Evolutionary conservation across 352 stramenopile genomes (phyloP).

Genomic region (Phytopythium ostracodes): DNA sequence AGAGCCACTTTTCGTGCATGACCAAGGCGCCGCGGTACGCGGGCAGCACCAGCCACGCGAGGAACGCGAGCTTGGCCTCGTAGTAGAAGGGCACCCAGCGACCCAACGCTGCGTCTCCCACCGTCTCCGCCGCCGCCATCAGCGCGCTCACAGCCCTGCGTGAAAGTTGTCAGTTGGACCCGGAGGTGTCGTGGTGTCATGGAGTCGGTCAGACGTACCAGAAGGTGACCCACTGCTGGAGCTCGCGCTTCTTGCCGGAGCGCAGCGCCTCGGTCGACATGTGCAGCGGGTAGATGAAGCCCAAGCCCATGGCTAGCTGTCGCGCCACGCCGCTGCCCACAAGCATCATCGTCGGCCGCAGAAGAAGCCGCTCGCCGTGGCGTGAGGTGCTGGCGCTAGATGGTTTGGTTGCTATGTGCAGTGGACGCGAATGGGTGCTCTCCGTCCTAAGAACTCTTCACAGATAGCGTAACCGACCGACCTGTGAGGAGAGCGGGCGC

Average conservation of each 20-base stretch:
- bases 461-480: no score
- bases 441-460: no score
- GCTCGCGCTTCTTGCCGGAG: conserved; percentile 38
- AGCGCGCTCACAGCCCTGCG: conserved; percentile 51
- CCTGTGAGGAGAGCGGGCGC: no score
- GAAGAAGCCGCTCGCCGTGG: not conserved
- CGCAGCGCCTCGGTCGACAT: conserved; percentile 45
- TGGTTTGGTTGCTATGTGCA: not conserved
- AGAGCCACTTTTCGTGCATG: conserved; percentile 53
- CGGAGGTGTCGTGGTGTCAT: not conserved
- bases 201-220: conserved; percentile 22
- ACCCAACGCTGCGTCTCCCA: conserved; percentile 47
- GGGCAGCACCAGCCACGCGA: conserved; percentile 70
- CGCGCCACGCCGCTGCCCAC: conserved; percentile 41
- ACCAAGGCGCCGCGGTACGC: conserved; percentile 43
- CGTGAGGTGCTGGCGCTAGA: not conserved
- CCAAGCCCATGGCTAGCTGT: conserved; percentile 51
- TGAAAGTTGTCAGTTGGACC: not conserved
- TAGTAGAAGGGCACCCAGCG: conserved; percentile 71
- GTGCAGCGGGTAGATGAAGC: conserved; percentile 62
- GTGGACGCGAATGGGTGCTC: not conserved
- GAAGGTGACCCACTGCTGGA: conserved; percentile 63
- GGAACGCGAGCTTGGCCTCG: conserved; percentile 61
- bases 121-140: conserved; percentile 53
- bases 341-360: conserved; percentile 38